Evolutionary conservation across 371 early-diverging fungal species (phyloP).

Genomic region (Funneliformis caledonium): DNA sequence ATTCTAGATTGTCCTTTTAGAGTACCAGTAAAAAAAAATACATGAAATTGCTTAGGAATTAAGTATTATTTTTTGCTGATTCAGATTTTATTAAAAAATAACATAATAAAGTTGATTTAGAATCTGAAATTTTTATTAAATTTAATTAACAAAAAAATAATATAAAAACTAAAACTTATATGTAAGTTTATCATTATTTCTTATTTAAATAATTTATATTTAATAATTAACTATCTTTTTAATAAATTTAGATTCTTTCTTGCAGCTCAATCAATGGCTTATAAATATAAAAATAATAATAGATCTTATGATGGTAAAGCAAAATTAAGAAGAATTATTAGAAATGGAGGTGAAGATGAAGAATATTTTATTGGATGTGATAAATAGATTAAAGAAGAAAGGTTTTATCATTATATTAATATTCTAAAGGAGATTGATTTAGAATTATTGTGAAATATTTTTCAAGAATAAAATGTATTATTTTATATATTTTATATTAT

Average conservation of each 20-base stretch:
- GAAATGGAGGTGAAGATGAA: too few relatives aligned
- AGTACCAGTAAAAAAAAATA: not conserved
- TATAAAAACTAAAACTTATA: not conserved
- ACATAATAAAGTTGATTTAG: not conserved
- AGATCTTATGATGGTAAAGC: too few relatives aligned
- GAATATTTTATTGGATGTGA: not conserved
- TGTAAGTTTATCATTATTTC: not conserved
- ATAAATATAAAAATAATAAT: too few relatives aligned
- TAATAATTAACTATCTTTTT: too few relatives aligned
- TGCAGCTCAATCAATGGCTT: too few relatives aligned
- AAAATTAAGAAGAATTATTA: too few relatives aligned
- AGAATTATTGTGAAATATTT: too few relatives aligned
- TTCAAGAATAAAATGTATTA: too few relatives aligned
- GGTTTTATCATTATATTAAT: not conserved
- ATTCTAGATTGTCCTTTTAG: not conserved
- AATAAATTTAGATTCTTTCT: too few relatives aligned
- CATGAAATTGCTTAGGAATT: not conserved
- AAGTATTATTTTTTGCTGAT: not conserved
- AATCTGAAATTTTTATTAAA: not conserved
- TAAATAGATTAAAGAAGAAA: not conserved
- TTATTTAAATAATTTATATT: too few relatives aligned
- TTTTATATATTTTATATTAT: too few relatives aligned
- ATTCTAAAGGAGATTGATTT: not conserved
- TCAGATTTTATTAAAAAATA: not conserved
- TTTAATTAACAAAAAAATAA: not conserved